Conservation (phyloP, 176 grass and related monocot genomes). For the Bonia amplexicaulis region DNA sequence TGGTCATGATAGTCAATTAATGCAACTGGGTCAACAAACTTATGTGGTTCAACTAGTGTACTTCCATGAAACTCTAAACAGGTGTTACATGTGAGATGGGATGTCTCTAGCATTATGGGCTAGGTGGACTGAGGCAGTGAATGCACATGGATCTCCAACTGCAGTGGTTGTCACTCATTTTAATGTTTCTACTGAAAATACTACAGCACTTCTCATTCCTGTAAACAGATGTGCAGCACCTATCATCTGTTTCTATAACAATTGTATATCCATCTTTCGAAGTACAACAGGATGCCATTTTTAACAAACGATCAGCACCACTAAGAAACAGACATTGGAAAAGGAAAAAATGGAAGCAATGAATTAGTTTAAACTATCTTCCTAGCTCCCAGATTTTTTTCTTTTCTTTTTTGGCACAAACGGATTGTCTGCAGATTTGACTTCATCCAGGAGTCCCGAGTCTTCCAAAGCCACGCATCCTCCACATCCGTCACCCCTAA, state of each 20-base stretch:
- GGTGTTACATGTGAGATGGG: not conserved
- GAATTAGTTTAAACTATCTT: not conserved
- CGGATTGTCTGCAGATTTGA: not conserved
- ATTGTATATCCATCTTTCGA: not conserved
- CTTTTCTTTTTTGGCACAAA: not conserved
- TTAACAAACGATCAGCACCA: not conserved
- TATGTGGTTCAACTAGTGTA: not conserved
- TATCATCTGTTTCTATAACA: not conserved
- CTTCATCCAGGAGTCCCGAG: not conserved
- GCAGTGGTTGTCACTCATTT: not conserved
- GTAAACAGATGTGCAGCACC: not conserved
- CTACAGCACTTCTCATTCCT: not conserved
- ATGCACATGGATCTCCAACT: not conserved
- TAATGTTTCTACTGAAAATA: not conserved
- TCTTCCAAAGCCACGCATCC: not conserved
- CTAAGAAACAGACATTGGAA: not conserved
- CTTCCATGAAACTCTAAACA: not conserved
- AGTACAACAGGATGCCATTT: not conserved
- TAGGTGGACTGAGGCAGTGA: not conserved
- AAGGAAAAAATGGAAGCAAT: not conserved
- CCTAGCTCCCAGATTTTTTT: not conserved
- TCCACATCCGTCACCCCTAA: not conserved
- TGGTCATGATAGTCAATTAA: slow-evolving; percentile 7
- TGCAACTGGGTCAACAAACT: not conserved
- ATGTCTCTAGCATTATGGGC: not conserved